Conservation (phyloP, 768 basidiomycete genomes). For the Gelatoporia subvermispora region DNA sequence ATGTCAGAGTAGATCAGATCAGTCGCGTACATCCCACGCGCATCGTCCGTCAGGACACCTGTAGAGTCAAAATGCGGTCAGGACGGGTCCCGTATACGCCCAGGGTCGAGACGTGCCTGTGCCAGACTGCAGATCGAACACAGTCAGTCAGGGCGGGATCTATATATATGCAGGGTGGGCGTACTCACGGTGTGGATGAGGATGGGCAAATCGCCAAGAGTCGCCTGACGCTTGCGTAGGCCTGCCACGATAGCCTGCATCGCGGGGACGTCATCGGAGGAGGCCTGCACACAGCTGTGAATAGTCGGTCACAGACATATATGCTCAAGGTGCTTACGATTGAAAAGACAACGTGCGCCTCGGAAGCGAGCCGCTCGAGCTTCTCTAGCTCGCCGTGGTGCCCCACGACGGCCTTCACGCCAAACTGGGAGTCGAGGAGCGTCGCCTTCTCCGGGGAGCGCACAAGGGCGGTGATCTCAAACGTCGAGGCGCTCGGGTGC, state of each 20-base stretch:
- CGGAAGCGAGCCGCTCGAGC: slow-evolving; percentile 34
- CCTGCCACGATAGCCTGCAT: slow-evolving; percentile 47
- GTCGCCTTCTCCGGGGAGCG: slow-evolving; percentile 35
- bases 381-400: slow-evolving; percentile 28
- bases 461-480: slow-evolving; percentile 42
- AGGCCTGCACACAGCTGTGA: slow-evolving; percentile 28
- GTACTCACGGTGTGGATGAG: neutral
- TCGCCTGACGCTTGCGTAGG: slow-evolving; percentile 38
- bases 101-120: slow-evolving; percentile 9
- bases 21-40: slow-evolving; percentile 33
- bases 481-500: slow-evolving; percentile 36
- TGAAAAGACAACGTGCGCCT: slow-evolving; percentile 34
- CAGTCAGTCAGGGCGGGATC: neutral
- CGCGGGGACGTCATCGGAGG: slow-evolving; percentile 42
- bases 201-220: slow-evolving; percentile 29
- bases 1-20: slow-evolving; percentile 44
- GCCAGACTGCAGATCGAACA: slow-evolving; percentile 1
- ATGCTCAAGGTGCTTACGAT: neutral
- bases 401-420: slow-evolving; percentile 17
- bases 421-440: slow-evolving; percentile 14
- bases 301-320: neutral
- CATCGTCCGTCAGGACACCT: slow-evolving; percentile 43
- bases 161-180: neutral
- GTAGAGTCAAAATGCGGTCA: too few species aligned
- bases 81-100: too few species aligned